phyloP scores from a whole-genome alignment of 225 moss, liverwort and hornwort species.

The Takakia lepidozioides region DNA sequence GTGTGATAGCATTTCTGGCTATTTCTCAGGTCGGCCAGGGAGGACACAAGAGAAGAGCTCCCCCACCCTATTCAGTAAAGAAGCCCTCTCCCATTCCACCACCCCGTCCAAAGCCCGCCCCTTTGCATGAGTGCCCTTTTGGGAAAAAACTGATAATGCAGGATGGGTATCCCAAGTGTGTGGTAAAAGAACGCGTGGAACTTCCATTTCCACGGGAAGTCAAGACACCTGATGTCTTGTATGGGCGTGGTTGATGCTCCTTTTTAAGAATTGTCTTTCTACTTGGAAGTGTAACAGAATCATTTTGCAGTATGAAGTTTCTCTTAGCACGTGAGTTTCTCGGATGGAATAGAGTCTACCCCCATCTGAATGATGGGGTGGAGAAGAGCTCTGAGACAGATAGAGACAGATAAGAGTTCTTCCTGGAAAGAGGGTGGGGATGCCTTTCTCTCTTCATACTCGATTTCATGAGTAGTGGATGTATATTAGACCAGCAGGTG shows the following conservation, averaged over 20 bases:
- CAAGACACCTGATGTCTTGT: conserved; percentile 77
- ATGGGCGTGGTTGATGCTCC: conserved; percentile 66
- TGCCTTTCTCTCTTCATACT: no score
- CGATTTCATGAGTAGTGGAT: no score
- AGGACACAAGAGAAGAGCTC: conserved; percentile 45
- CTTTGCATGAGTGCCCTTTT: conserved; percentile 39
- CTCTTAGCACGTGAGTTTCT: no score
- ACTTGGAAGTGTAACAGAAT: no score
- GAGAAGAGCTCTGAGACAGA: no score
- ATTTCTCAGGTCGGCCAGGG: conserved; percentile 67
- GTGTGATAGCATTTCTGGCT: conserved; percentile 69
- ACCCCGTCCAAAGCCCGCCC: conserved; percentile 11
- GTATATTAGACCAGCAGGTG: no score
- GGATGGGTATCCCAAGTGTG: conserved; percentile 65
- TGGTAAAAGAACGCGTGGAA: conserved; percentile 92
- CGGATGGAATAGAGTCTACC: no score
- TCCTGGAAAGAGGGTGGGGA: no score
- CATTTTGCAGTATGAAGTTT: no score
- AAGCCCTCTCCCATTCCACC: conserved; percentile 10
- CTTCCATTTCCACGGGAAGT: conserved; percentile 76
- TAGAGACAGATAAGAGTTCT: no score
- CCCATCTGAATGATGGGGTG: no score
- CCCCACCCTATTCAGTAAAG: conserved; percentile 15
- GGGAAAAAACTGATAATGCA: conserved; percentile 74
- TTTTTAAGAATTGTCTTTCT: no score